Conservation (phyloP, 495 filamentous ascomycete species). For the Tuber umbilicatum region DNA sequence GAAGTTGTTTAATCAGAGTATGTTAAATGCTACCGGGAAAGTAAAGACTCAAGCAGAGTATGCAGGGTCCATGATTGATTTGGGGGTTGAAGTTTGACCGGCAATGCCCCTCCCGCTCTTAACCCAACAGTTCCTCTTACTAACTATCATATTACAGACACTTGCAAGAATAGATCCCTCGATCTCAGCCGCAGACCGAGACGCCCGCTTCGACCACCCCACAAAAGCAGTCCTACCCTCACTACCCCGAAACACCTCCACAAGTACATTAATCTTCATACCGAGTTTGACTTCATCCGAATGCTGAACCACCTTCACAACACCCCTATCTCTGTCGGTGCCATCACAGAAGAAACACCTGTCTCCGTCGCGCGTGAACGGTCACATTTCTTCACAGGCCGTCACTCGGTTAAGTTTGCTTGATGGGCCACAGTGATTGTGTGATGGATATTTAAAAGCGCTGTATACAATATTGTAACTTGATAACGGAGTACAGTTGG, state of each 20-base stretch:
- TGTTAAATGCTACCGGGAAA: conserved; percentile 67
- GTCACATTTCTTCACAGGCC: conserved; percentile 75
- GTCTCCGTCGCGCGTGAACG: conserved; percentile 72
- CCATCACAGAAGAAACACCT: conserved; percentile 80
- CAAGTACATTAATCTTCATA: conserved; percentile 73
- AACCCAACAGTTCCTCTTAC: not conserved
- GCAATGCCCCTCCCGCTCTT: conserved; percentile 43
- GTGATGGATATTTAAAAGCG: not conserved
- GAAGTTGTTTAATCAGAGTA: too few relatives aligned
- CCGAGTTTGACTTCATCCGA: conserved; percentile 88
- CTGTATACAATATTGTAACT: conserved; percentile 4
- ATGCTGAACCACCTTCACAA: conserved; percentile 83
- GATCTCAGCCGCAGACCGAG: conserved; percentile 65
- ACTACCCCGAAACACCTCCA: conserved; percentile 53
- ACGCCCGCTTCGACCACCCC: conserved; percentile 85
- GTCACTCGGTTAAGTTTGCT: conserved; percentile 72
- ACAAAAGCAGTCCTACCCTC: conserved; percentile 67
- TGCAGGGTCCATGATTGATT: conserved; percentile 59
- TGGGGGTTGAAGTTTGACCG: conserved; percentile 65
- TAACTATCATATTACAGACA: conserved; percentile 18
- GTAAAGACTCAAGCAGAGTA: conserved; percentile 62
- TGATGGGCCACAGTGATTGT: conserved; percentile 32
- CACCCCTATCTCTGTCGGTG: conserved; percentile 69
- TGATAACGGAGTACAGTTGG: not conserved
- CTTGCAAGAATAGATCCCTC: conserved; percentile 79